Evolutionary conservation across 306 rosid species (phyloP).

Genomic region (Sphenostylis stenocarpa): DNA sequence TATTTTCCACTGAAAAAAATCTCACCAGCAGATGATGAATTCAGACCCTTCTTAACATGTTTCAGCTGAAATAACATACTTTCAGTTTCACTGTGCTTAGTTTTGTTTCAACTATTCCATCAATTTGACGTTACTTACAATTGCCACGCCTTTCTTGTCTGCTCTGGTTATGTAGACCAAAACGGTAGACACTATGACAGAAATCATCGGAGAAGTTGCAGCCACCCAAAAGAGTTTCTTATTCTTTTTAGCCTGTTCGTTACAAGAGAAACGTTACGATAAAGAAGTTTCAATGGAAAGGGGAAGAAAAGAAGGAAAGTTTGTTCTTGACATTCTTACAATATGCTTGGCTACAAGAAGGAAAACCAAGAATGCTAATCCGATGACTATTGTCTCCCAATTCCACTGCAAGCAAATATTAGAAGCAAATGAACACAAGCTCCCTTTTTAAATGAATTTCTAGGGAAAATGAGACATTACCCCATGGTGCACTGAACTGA

Average conservation of each 20-base stretch:
- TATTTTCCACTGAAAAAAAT: constrained; percentile 66
- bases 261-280: background rate
- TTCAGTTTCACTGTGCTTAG: constrained; percentile 1
- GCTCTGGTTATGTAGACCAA: constrained; percentile 75
- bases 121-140: constrained; percentile 51
- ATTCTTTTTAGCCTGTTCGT: constrained; percentile 61
- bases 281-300: constrained; percentile 1
- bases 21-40: constrained; percentile 61
- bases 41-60: constrained; percentile 55
- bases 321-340: constrained; percentile 43
- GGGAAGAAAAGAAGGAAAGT: background rate
- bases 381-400: constrained; percentile 78
- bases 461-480: constrained; percentile 37
- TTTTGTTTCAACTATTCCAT: background rate
- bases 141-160: constrained; percentile 63
- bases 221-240: constrained; percentile 77
- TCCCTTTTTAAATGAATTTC: background rate
- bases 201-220: constrained; percentile 78
- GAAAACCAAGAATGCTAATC: constrained; percentile 61
- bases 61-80: constrained; percentile 50
- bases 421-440: background rate
- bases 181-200: constrained; percentile 69
- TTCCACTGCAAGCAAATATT: constrained; percentile 73
- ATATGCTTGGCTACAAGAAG: constrained; percentile 64
- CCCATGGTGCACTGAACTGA: constrained; percentile 59